A percentile compares a stretch with the other conserved stretches of the same genome.
Conservation (phyloP, 2,329 filamentous ascomycete genomes). For the Fusarium pseudograminearum region DNA sequence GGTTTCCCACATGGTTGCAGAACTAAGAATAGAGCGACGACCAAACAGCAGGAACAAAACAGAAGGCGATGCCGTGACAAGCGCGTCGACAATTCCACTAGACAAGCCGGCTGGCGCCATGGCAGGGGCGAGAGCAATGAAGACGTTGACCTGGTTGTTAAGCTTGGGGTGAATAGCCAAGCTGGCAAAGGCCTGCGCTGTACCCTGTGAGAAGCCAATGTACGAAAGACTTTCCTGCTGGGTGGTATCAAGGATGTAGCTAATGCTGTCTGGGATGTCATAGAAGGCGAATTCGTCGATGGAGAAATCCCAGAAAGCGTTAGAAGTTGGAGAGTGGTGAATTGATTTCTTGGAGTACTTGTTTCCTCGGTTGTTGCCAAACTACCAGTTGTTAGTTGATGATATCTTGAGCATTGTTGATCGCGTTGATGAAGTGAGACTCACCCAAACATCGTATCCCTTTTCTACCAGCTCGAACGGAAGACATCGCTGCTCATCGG, state of each 20-base stretch:
- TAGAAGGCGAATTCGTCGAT: constrained; percentile 99
- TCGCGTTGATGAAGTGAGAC: constrained; percentile 46
- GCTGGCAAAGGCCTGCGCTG: constrained; percentile 94
- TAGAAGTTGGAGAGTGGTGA: constrained; percentile 77
- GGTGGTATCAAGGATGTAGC: constrained; percentile 89
- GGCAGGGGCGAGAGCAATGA: constrained; percentile 93
- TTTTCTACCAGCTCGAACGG: constrained; percentile 90
- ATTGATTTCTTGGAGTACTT: constrained; percentile 98
- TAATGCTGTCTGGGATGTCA: constrained; percentile 95
- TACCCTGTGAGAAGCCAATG: constrained; percentile 96
- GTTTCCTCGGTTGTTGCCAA: constrained; percentile 98
- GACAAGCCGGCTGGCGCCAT: constrained; percentile 95
- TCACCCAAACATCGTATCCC: constrained; percentile 95
- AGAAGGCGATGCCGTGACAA: constrained; percentile 93
- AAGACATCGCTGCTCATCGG: constrained; percentile 85
- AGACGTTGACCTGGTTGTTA: constrained; percentile 94
- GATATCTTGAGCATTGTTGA: background rate
- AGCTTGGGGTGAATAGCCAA: constrained; percentile 91
- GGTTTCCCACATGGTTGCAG: constrained; percentile 96
- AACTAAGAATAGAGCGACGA: constrained; percentile 88
- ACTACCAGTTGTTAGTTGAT: constrained; percentile 59
- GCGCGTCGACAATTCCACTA: constrained; percentile 89
- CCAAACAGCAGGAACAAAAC: constrained; percentile 95
- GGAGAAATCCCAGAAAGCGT: constrained; percentile 95
- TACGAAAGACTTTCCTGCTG: constrained; percentile 88